These are phyloP conservation scores for Fusarium sp. DNA, from an alignment of 2,329 filamentous ascomycete genomes.

Conservation along the genomic window DNA sequence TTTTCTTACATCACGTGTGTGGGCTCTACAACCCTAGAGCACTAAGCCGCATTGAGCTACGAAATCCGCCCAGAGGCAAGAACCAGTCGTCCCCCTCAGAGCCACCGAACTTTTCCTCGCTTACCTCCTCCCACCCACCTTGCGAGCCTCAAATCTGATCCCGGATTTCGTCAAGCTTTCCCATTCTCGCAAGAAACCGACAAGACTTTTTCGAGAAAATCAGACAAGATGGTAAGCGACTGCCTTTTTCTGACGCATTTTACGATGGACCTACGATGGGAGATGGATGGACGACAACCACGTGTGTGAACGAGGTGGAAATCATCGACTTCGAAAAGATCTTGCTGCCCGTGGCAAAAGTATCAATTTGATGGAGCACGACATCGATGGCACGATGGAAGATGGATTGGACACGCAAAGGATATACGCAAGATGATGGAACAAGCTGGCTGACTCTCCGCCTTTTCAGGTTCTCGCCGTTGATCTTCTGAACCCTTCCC, in stretches of 20 bases:
- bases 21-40: slow-evolving; percentile 54
- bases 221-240: slow-evolving; percentile 77
- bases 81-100: slow-evolving; percentile 50
- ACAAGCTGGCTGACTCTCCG: slow-evolving; percentile 60
- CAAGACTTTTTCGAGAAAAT: slow-evolving; percentile 59
- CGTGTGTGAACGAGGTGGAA: slow-evolving; percentile 35
- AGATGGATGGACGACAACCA: slow-evolving; percentile 35
- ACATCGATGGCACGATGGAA: slow-evolving; percentile 10
- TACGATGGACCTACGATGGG: slow-evolving; percentile 38
- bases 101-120: slow-evolving; percentile 63
- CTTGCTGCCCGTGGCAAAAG: slow-evolving; percentile 32
- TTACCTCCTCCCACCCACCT: slow-evolving; percentile 60
- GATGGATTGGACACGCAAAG: slow-evolving; percentile 27
- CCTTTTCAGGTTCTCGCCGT: slow-evolving; percentile 93
- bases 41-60: slow-evolving; percentile 53
- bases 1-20: slow-evolving; percentile 51
- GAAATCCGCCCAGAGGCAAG: slow-evolving; percentile 54
- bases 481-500: slow-evolving; percentile 99
- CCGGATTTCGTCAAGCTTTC: slow-evolving; percentile 66
- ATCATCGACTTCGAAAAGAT: slow-evolving; percentile 24
- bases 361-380: slow-evolving; percentile 34
- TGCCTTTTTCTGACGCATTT: slow-evolving; percentile 33
- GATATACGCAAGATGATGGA: slow-evolving; percentile 33
- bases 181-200: slow-evolving; percentile 60
- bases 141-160: slow-evolving; percentile 66